These are phyloP conservation scores for Colletotrichum eremochloae DNA, from an alignment of 2,329 filamentous ascomycete genomes.

Conservation along the genomic window DNA sequence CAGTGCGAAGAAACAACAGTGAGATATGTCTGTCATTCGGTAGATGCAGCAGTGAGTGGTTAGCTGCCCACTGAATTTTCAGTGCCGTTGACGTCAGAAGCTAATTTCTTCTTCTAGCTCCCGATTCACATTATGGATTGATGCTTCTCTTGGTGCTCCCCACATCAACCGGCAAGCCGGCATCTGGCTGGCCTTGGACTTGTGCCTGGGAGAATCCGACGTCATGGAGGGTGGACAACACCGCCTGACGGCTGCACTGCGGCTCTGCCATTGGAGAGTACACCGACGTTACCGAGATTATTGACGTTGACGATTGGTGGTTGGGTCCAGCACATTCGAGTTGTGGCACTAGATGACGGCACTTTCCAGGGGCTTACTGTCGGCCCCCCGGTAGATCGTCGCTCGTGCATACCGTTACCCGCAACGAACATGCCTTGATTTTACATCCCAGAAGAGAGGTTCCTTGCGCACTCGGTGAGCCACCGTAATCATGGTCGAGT, in stretches of 20 bases:
- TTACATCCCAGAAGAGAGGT: background rate
- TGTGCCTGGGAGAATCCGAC: background rate
- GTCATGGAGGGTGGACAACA: conserved; percentile 3
- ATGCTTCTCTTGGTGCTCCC: background rate
- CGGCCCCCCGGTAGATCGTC: background rate
- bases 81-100: conserved; percentile 31
- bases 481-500: background rate
- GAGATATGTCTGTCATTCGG: conserved; percentile 21
- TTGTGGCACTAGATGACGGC: conserved; percentile 7
- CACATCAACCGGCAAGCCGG: conserved; percentile 8
- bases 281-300: conserved; percentile 6
- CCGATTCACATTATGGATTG: background rate
- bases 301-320: background rate
- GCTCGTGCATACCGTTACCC: background rate
- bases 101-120: conserved; percentile 14
- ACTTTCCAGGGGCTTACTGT: conserved; percentile 17
- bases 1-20: background rate
- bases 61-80: conserved; percentile 10
- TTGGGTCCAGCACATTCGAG: background rate
- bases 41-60: conserved; percentile 5
- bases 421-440: background rate
- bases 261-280: background rate
- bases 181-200: conserved; percentile 5
- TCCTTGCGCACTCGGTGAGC: no score
- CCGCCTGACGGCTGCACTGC: background rate